Conservation (phyloP, 768 basidiomycete species). For the Termitomyces sp. region DNA sequence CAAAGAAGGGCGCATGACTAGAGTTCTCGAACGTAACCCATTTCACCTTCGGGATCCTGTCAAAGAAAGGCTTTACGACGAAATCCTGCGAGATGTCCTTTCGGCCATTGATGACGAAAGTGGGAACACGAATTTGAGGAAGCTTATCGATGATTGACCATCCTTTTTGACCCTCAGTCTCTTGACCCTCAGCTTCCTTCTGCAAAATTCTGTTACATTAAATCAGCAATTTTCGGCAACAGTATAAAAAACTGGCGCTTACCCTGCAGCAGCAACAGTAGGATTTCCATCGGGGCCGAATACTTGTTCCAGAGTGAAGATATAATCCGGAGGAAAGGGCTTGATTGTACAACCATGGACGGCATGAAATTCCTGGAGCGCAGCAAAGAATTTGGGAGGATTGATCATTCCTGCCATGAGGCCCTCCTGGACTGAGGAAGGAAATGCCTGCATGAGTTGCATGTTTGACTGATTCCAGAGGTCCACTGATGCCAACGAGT, state of each 20-base stretch:
- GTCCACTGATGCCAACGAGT: constrained; percentile 24
- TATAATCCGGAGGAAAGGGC: constrained; percentile 19
- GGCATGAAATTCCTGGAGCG: constrained; percentile 21
- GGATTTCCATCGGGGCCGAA: constrained; percentile 23
- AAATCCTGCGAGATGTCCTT: constrained; percentile 39
- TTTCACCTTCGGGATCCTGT: constrained; percentile 32
- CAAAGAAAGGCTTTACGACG: constrained; percentile 33
- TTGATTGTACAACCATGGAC: constrained; percentile 19
- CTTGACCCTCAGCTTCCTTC: constrained; percentile 4
- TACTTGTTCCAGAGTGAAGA: constrained; percentile 5
- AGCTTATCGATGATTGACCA: constrained; percentile 47
- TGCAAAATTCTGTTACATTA: constrained; percentile 17
- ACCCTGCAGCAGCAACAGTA: constrained; percentile 23
- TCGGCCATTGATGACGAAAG: constrained; percentile 38
- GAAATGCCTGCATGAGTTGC: constrained; percentile 9
- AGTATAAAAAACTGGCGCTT: background rate
- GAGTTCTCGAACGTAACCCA: constrained; percentile 42
- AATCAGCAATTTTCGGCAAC: background rate
- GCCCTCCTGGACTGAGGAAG: background rate
- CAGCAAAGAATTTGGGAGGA: constrained; percentile 11
- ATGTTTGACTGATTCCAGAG: constrained; percentile 18
- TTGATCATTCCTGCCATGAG: constrained; percentile 16
- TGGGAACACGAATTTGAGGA: constrained; percentile 21
- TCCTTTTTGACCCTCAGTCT: background rate
- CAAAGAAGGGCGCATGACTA: constrained; percentile 39